Conservation (phyloP, 2,329 filamentous ascomycete genomes). For the Shiraia sp. region DNA sequence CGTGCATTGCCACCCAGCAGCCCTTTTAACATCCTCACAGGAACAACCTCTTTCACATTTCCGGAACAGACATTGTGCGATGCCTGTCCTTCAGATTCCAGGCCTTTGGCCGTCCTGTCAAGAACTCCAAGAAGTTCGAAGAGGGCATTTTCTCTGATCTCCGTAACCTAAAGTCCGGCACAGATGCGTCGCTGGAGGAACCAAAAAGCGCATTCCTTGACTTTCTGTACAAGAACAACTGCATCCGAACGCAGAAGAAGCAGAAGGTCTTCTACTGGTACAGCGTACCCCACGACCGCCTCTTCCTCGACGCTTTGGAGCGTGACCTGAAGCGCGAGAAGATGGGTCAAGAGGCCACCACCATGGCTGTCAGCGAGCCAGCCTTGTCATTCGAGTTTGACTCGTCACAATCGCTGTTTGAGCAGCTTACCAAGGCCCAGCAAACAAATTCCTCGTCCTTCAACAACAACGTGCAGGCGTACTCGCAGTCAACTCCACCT, state of each 20-base stretch:
- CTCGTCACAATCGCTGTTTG: conserved; percentile 97
- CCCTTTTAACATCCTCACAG: conserved; percentile 49
- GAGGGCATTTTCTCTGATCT: conserved; percentile 99
- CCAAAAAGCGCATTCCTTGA: conserved; percentile 98
- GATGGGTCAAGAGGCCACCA: conserved; percentile 98
- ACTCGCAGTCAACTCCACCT: conserved; percentile 83
- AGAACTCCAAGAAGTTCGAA: conserved; percentile 99
- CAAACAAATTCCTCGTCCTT: conserved; percentile 98
- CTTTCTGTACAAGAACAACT: conserved; percentile 99
- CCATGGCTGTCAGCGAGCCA: conserved; percentile 93
- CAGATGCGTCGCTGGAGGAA: conserved; percentile 96
- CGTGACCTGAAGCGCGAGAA: conserved; percentile 98
- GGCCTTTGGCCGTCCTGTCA: conserved; percentile 95
- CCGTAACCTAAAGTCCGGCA: conserved; percentile 96
- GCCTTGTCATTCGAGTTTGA: conserved; percentile 98
- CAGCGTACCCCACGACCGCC: conserved; percentile 94
- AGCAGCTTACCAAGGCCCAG: conserved; percentile 98
- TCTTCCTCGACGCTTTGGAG: conserved; percentile 97
- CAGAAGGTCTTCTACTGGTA: conserved; percentile 99
- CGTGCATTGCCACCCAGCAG: background rate
- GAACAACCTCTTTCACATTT: conserved; percentile 99
- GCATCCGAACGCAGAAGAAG: conserved; percentile 99
- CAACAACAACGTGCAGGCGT: conserved; percentile 67
- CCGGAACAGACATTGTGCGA: conserved; percentile 96
- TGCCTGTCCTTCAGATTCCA: conserved; percentile 98